A percentile compares a stretch with the other conserved stretches of the same genome.
These are phyloP conservation scores for Paecilomyces fulvus DNA, from an alignment of 2,329 filamentous ascomycete genomes.

Conservation along the genomic window DNA sequence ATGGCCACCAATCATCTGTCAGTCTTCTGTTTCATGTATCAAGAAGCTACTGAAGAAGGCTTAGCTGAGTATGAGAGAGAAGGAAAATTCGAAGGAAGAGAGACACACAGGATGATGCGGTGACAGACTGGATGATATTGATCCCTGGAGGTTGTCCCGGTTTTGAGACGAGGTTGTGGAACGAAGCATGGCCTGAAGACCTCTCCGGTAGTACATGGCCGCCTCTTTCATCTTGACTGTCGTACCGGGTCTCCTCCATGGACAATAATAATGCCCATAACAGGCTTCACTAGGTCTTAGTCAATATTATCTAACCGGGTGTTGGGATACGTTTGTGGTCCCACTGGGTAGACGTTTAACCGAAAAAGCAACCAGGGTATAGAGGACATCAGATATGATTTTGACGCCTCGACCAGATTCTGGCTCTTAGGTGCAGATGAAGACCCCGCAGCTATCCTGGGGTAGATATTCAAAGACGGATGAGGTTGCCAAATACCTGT, in stretches of 20 bases:
- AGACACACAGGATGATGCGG: not conserved
- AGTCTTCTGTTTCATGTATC: not conserved
- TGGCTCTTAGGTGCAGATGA: not conserved
- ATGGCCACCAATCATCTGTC: not conserved
- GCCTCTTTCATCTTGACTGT: too few species aligned
- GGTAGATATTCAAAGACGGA: not conserved
- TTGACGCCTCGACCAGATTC: not conserved
- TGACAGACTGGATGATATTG: not conserved
- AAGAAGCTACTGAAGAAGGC: not conserved
- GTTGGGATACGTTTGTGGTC: too few species aligned
- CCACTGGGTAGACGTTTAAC: too few species aligned
- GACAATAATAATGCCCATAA: too few species aligned
- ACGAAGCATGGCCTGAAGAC: not conserved
- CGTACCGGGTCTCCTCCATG: too few species aligned
- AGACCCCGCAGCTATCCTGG: not conserved
- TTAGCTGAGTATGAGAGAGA: not conserved
- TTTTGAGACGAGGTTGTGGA: not conserved
- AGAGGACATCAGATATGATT: not conserved
- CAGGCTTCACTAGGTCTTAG: too few species aligned
- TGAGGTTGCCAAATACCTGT: too few species aligned
- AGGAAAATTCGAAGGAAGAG: not conserved
- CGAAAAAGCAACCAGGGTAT: not conserved
- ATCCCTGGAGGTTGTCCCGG: not conserved
- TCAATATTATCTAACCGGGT: too few species aligned
- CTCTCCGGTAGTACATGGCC: not conserved